phyloP scores from a whole-genome alignment of 305 asterid genomes.

The Fraxinus velutina region DNA sequence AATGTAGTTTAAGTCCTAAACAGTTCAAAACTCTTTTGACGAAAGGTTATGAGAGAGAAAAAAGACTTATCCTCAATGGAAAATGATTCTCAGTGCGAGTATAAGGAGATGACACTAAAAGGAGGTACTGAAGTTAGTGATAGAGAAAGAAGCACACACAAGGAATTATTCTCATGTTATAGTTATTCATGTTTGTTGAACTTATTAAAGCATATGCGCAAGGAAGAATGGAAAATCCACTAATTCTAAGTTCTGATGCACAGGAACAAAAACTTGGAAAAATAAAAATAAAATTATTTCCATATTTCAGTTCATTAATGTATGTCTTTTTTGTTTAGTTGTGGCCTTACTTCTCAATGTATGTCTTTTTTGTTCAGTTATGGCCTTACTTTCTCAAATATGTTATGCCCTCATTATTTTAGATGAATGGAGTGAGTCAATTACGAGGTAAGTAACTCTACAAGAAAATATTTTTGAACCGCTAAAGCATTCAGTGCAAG shows the following conservation, averaged over 20 bases:
- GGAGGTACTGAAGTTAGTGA: background rate
- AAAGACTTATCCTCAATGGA: background rate
- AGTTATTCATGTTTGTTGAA: background rate
- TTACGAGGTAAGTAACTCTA: background rate
- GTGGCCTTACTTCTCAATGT: background rate
- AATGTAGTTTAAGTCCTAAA: background rate
- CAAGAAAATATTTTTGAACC: background rate
- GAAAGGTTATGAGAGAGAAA: background rate
- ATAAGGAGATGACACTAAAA: background rate
- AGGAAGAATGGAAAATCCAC: background rate
- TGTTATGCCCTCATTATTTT: background rate
- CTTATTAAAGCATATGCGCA: background rate
- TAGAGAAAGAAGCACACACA: background rate
- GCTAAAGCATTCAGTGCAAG: background rate
- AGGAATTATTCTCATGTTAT: background rate
- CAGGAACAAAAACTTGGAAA: background rate
- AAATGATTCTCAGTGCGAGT: background rate
- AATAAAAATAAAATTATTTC: background rate
- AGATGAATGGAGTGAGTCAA: background rate
- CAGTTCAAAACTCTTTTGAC: background rate
- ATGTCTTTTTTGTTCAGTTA: too few relatives aligned
- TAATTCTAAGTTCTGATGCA: background rate
- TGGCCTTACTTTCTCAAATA: background rate
- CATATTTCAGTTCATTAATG: background rate
- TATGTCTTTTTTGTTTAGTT: background rate